Conservation (phyloP, 176 grass and related monocot genomes). For the Cymbopogon citratus region DNA sequence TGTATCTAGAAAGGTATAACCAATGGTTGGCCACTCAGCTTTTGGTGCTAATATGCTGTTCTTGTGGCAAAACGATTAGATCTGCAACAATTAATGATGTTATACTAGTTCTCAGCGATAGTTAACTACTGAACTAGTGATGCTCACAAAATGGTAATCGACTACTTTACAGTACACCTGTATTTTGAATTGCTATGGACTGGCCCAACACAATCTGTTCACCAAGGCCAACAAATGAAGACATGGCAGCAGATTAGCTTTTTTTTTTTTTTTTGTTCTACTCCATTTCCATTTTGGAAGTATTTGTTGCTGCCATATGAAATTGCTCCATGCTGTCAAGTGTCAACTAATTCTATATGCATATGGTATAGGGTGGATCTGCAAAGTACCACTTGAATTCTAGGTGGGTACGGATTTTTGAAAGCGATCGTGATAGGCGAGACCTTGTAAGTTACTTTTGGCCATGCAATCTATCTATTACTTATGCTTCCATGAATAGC, state of each 20-base stretch:
- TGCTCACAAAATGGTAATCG: conserved; percentile 6
- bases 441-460: conserved; percentile 80
- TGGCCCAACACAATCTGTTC: conserved; percentile 4
- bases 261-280: not conserved
- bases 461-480: not conserved
- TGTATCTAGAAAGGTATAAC: conserved; percentile 1
- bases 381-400: conserved; percentile 90
- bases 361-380: conserved; percentile 68
- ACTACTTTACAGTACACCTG: not conserved
- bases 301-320: not conserved
- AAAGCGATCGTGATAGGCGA: conserved; percentile 95
- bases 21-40: not conserved
- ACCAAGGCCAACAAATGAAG: not conserved
- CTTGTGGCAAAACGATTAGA: not conserved
- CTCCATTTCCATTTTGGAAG: conserved; percentile 14
- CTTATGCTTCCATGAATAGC: not conserved
- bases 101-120: not conserved
- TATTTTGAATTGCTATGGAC: conserved; percentile 1
- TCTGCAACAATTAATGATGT: not conserved
- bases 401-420: conserved; percentile 84
- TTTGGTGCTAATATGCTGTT: not conserved
- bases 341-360: conserved; percentile 25
- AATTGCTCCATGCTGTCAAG: not conserved
- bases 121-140: not conserved
- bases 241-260: not conserved